phyloP scores from a whole-genome alignment of 768 basidiomycete species.

The Tephrocybe sp. region DNA sequence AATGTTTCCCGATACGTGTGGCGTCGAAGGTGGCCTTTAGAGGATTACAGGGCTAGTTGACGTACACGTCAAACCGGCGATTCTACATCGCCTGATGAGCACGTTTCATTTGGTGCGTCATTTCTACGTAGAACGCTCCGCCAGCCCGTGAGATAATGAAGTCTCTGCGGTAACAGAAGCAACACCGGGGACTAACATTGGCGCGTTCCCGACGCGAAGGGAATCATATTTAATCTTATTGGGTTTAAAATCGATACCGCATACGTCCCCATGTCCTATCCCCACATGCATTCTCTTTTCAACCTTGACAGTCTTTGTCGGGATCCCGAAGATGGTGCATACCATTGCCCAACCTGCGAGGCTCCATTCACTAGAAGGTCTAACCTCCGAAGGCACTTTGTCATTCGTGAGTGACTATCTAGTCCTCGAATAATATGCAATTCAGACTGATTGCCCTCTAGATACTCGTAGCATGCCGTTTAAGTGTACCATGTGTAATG shows the following conservation, averaged over 20 bases:
- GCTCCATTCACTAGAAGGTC: constrained; percentile 36
- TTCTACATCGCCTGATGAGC: constrained; percentile 2
- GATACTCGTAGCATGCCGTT: constrained; percentile 12
- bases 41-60: not conserved
- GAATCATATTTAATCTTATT: not conserved
- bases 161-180: constrained; percentile 7
- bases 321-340: constrained; percentile 32
- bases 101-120: constrained; percentile 1
- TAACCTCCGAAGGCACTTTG: constrained; percentile 34
- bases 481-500: constrained; percentile 5
- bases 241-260: not conserved
- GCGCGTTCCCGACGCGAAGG: not conserved
- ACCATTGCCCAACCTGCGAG: constrained; percentile 35
- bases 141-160: not conserved
- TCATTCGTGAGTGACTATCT: constrained; percentile 28
- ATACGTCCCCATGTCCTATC: not conserved
- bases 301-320: constrained; percentile 32
- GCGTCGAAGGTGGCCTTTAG: constrained; percentile 2
- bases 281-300: constrained; percentile 7
- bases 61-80: not conserved
- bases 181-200: not conserved
- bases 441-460: too few species aligned
- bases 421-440: not conserved
- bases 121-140: constrained; percentile 4
- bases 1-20: not conserved